These are phyloP conservation scores for Arthrocladium fulminans DNA, from an alignment of 2,329 filamentous ascomycete genomes.

Conservation along the genomic window DNA sequence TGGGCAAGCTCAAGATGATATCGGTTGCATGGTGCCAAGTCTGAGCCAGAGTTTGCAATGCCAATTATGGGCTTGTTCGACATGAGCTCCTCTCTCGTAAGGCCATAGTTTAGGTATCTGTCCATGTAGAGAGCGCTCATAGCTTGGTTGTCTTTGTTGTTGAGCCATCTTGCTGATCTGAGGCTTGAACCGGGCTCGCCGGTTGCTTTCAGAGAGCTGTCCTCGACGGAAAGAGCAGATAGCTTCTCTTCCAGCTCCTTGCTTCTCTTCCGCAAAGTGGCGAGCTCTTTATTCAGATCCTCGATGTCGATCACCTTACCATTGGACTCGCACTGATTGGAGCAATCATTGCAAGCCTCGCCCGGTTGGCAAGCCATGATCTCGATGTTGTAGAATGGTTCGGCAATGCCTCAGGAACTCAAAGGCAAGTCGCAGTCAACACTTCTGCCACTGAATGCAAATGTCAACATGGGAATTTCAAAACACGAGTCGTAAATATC, in stretches of 20 bases:
- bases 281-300: constrained; percentile 34
- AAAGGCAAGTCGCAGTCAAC: too few relatives aligned
- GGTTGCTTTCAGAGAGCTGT: constrained; percentile 9
- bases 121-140: constrained; percentile 44
- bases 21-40: constrained; percentile 43
- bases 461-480: too few relatives aligned
- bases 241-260: constrained; percentile 30
- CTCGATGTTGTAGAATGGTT: not conserved
- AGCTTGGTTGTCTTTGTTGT: constrained; percentile 34
- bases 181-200: constrained; percentile 24
- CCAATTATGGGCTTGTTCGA: constrained; percentile 45
- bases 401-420: not conserved
- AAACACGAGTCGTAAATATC: not conserved
- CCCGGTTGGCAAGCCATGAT: constrained; percentile 1
- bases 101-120: constrained; percentile 43
- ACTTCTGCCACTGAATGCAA: too few relatives aligned
- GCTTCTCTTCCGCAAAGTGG: constrained; percentile 31
- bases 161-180: constrained; percentile 40
- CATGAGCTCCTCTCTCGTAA: constrained; percentile 42
- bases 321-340: not conserved
- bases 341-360: constrained; percentile 7
- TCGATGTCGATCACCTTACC: constrained; percentile 25
- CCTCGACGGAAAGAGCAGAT: constrained; percentile 24
- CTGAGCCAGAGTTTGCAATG: constrained; percentile 45
- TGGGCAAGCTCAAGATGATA: constrained; percentile 43